Base-by-base conservation (phyloP, 1,284 basidiomycete genomes). In the Filobasidium uniguttulatum region DNA sequence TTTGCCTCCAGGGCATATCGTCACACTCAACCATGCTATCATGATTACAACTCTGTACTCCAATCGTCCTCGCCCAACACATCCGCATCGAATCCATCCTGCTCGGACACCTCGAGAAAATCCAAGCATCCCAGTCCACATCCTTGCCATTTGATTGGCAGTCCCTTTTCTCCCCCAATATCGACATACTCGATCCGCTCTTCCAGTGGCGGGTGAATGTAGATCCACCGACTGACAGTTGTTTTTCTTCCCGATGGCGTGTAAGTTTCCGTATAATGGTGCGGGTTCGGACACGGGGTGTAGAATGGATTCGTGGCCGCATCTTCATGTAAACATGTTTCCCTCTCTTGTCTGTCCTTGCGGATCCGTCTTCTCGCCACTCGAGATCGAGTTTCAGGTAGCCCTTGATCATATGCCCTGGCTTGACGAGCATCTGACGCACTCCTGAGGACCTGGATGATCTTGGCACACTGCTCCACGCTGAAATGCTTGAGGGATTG, bases 111-210 rank as follows among this genome's bases (percentile, higher is more conserved):
- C n/a, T 55, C 54, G 17, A 60, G 23, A 51, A 65, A 67, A 1
- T 49, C 55, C 46, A 70, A 51, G 48, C 68, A 70, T 5, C 65
- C 68, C 0, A 60, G 63, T 1, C 60, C 60, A 49, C 68, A 70
- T 15, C 68, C 68, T 36, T 54, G 50, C 66, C 67, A 68, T 25
- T 55, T 52, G 2, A 68, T 55, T 0, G 68, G 68, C 3, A 68
- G 51, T 12, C 36, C 38, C 20, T 60, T 52, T 8, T 53, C 56
- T n/a, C 50, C 50, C 5, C 57, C 59, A 36, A 51, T 55, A 10
- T 67, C 54, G 6, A 58, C 51, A n/a, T 65, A 70, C 45, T 70
- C 64, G 19, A 66, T 49, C n/a, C 66, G 54, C 43, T 66, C 62
- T 41, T 68, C 68, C 2, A 63, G 62, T 2, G 65, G 50, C 23